These are phyloP conservation scores for Boletellus emodensis DNA, from an alignment of 768 basidiomycete genomes.

Conservation along the genomic window DNA sequence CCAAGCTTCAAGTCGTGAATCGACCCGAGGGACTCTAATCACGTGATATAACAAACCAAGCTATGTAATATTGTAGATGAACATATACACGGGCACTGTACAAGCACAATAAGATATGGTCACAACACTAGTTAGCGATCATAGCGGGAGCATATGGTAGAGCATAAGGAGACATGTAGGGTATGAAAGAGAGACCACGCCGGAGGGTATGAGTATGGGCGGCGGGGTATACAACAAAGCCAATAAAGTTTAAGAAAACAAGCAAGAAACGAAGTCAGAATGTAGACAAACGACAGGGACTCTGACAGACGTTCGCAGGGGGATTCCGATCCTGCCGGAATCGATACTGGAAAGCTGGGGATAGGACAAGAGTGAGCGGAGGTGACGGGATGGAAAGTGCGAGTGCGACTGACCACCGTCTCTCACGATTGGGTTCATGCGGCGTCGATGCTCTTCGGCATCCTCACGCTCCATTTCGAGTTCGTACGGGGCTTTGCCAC, in stretches of 20 bases:
- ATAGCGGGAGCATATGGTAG: slow-evolving; percentile 15
- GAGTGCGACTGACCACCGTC: slow-evolving; percentile 43
- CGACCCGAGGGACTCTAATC: not conserved
- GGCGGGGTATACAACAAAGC: slow-evolving; percentile 20
- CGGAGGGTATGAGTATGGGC: slow-evolving; percentile 12
- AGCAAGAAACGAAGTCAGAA: slow-evolving; percentile 37
- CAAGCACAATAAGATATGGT: slow-evolving; percentile 21
- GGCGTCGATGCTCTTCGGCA: slow-evolving; percentile 44
- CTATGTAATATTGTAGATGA: slow-evolving; percentile 19
- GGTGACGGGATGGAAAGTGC: not conserved
- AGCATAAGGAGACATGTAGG: slow-evolving; percentile 19
- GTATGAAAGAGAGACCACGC: slow-evolving; percentile 12
- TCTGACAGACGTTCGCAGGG: slow-evolving; percentile 37
- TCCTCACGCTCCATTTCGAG: slow-evolving; percentile 68
- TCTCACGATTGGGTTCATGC: slow-evolving; percentile 59
- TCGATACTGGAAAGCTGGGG: slow-evolving; percentile 61
- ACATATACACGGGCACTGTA: slow-evolving; percentile 13
- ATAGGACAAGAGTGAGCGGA: not conserved
- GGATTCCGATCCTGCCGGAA: slow-evolving; percentile 49
- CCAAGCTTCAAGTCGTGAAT: not conserved
- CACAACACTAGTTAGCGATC: slow-evolving; percentile 2
- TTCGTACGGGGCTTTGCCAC: slow-evolving; percentile 64
- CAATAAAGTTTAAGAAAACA: slow-evolving; percentile 15
- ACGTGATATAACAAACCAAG: slow-evolving; percentile 10
- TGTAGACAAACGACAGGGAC: slow-evolving; percentile 54